Base-by-base conservation (phyloP, 2,329 filamentous ascomycete genomes). In the Penicillium frequentans region DNA sequence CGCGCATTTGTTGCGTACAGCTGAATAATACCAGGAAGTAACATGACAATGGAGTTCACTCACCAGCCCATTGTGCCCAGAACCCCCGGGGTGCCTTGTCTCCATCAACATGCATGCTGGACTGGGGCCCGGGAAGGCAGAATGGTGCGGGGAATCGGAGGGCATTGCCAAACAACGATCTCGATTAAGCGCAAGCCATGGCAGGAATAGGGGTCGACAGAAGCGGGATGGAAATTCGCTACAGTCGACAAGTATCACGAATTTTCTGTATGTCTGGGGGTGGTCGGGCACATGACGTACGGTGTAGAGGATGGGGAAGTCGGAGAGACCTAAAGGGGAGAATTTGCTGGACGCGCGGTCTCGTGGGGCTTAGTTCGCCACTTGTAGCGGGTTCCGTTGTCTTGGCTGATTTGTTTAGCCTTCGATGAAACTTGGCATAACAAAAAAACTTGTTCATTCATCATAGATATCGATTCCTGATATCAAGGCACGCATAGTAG, bases 41-140 rank as follows among this genome's bases (percentile, higher is more conserved):
- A 26, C 11, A 35, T 31, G 26, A 14, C 10, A 16, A n/a, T 2
- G 21, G 21, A 29, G 35, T 19, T 21, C 5, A 64, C 65, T 58
- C 35, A 68, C 65, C 58, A 10, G 56, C 50, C 49, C 47, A 59
- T 61, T 52, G 56, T 42, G 62, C 52, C 61, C 59, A 52, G 21
- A 60, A 51, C 44, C 58, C 47, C 31, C 44, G 44, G 49, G 43
- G 48, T 49, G 48, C 45, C 63, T 62, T 58, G 37, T 49, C 53
- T 53, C 55, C 58, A 48, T 58, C 52, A 48, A 54, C 58, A 58
- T 58, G 58, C 65, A 68, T 68, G 56, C 58, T 68, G 58, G 53
- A 55, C 47, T 52, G 29, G 33, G 53, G 57, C 57, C 57, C 57
- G 33, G 43, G 52, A 54, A 56, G 54, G 49, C 31, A 48, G 49